Evolutionary conservation across 1,139 yeast species (phyloP), one percentile per base, ranked within the genome.

Genomic region (Yamadazyma siamensis): DNA sequence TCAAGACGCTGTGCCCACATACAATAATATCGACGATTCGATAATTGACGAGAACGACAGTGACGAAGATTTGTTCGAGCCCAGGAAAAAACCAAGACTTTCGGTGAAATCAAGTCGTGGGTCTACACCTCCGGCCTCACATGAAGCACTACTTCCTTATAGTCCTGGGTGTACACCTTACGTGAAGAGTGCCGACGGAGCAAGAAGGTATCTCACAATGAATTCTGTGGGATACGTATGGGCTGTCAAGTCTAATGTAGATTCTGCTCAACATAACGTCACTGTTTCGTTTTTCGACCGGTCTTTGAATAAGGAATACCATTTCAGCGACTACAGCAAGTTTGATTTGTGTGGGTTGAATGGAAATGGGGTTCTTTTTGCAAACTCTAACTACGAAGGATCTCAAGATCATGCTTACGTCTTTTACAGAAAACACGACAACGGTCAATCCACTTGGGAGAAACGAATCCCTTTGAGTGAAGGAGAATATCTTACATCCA

Each of bases 101-200:
- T 31, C 28, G 23, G 24, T 24, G 2, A 12, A 21, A 8, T n/a
- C n/a, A n/a, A n/a, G n/a, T n/a, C n/a, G n/a, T n/a, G n/a, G n/a
- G n/a, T n/a, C n/a, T n/a, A n/a, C n/a, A n/a, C n/a, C 32, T 16
- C 19, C 35, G 12, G 24, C 13, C n/a, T 13, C 18, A 6, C 17
- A 23, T 7, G 28, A 27, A 13, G 38, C 41, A 3, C 25, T 44
- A 4, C 36, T 27, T 19, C 76, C 83, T 1, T 75, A 75, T 43
- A 80, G 80, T 5, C 86, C 88, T 1, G 97, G 97, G 1, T 75
- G 84, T 3, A 88, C 97, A 0, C 95, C 96, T 0, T 91, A 94
- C 79, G 63, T 59, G 22, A 44, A 40, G 26, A 39, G 39, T 10
- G 41, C 41, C 9, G 35, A 40, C 27, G 40, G 60, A 2, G 61